A percentile compares a stretch with the other conserved stretches of the same genome.
Conservation (phyloP, 257 asterid genomes). For the Nicotiana attenuata region DNA sequence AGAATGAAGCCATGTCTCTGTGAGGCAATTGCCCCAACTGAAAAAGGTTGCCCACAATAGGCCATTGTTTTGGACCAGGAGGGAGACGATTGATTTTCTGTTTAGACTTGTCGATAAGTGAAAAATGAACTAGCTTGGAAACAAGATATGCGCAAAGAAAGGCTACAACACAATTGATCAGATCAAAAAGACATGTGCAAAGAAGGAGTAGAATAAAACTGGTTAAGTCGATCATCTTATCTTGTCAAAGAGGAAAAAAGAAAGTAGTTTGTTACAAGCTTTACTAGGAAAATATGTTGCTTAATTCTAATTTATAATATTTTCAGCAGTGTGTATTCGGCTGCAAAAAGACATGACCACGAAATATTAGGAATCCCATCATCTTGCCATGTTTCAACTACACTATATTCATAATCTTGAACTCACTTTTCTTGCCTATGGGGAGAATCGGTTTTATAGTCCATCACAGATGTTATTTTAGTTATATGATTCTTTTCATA, state of each 20-base stretch:
- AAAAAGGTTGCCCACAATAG: conserved; percentile 85
- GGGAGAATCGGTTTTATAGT: no score
- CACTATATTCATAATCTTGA: no score
- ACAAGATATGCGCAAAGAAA: background rate
- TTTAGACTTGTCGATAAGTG: conserved; percentile 5
- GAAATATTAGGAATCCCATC: no score
- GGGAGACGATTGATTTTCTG: conserved; percentile 33
- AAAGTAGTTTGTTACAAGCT: no score
- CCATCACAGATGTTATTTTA: no score
- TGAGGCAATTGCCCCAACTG: conserved; percentile 75
- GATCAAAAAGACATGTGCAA: conserved; percentile 17
- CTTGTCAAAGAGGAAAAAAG: background rate
- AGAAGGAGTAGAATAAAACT: conserved; percentile 8
- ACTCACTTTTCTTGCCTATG: no score
- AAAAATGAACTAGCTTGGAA: conserved; percentile 2
- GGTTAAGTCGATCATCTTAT: background rate
- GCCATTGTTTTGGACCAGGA: conserved; percentile 84
- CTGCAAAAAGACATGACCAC: no score
- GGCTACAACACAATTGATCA: background rate
- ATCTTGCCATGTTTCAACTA: no score
- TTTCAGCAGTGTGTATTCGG: no score
- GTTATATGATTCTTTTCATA: no score
- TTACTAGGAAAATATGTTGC: no score
- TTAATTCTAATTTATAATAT: no score
- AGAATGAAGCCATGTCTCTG: conserved; percentile 64